phyloP scores from a whole-genome alignment of 306 rosid species.

The Pyrus betulifolia region DNA sequence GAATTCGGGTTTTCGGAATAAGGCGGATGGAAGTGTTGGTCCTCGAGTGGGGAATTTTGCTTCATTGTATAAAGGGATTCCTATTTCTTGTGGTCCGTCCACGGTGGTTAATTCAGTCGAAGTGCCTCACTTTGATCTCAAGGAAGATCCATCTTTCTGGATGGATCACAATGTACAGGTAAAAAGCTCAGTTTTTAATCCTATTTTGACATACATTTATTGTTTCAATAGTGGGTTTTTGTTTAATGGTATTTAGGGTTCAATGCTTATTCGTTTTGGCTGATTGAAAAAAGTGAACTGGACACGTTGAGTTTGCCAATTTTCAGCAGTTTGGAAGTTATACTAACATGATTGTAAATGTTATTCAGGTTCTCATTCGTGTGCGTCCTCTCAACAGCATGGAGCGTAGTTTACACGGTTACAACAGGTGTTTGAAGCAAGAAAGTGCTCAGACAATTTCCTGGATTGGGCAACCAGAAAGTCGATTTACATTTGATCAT shows the following conservation, averaged over 20 bases:
- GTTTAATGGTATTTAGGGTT: neutral
- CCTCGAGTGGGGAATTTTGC: constrained; percentile 53
- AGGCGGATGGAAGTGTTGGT: constrained; percentile 51
- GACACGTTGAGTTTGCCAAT: neutral
- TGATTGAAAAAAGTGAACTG: neutral
- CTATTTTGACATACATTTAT: neutral
- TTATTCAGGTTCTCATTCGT: constrained; percentile 70
- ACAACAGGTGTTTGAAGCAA: constrained; percentile 84
- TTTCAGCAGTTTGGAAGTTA: constrained; percentile 10
- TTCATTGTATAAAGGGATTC: constrained; percentile 68
- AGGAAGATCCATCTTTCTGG: constrained; percentile 93
- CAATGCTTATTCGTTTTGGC: neutral
- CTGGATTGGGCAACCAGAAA: constrained; percentile 89
- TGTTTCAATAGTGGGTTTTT: neutral
- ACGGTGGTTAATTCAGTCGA: constrained; percentile 65
- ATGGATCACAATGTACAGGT: constrained; percentile 97
- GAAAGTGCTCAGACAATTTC: constrained; percentile 63
- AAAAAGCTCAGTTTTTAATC: neutral
- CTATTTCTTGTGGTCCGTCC: constrained; percentile 35
- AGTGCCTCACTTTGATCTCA: constrained; percentile 96
- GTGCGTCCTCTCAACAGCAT: constrained; percentile 90
- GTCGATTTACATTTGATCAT: constrained; percentile 85
- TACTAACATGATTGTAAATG: constrained; percentile 12
- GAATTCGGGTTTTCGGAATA: constrained; percentile 49
- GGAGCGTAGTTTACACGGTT: constrained; percentile 58